Base-by-base conservation (phyloP, 495 filamentous ascomycete species). In the Oleoguttula mirabilis region DNA sequence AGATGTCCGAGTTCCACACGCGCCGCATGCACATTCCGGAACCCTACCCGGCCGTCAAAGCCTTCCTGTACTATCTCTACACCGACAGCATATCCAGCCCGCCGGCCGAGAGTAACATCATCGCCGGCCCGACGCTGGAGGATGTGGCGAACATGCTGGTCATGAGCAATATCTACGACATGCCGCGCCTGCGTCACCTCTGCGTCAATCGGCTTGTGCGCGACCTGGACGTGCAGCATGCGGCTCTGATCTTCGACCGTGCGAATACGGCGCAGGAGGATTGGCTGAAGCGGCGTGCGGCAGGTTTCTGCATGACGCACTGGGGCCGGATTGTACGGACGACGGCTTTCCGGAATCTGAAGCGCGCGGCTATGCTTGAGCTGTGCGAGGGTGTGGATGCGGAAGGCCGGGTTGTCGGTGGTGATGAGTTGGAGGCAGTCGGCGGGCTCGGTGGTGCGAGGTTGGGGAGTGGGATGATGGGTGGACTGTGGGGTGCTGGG, bases 1-100 rank as follows among this genome's bases (percentile, higher is more conserved):
- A 93, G 51, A 96, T 98, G 90, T 76, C 80, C 8, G 90, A 98
- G 57, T 96, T 90, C 54, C 90, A 96, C 59, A 85, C 83, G 10
- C 87, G 88, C 53, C 83, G 82, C 58, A 88, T 98, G 82, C 90
- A 96, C 62, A 93, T 98, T 31, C 88, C 92, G 0, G 92, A 96
- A 56, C 85, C 87, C 1, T 96, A 95, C 59, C 79, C 79, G 3
- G 87, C 94, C 3, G 92, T 98, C 41, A 85, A 84, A 45, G 83
- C 87, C 1, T 98, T 98, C 57, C 67, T 96, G 19, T 90, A 87
- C 66, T 98, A 94, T 56, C 72, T 98, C 12, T 98, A 98, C 64
- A 94, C 88, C 2, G 90, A 96, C 60, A 84, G 78, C 49, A 94
- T 98, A 55, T 71, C 79, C 67, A 73, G 34, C 70, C 75, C 12